Base-by-base conservation (phyloP, 2,329 filamentous ascomycete species). In the Alternaria tenuissima region DNA sequence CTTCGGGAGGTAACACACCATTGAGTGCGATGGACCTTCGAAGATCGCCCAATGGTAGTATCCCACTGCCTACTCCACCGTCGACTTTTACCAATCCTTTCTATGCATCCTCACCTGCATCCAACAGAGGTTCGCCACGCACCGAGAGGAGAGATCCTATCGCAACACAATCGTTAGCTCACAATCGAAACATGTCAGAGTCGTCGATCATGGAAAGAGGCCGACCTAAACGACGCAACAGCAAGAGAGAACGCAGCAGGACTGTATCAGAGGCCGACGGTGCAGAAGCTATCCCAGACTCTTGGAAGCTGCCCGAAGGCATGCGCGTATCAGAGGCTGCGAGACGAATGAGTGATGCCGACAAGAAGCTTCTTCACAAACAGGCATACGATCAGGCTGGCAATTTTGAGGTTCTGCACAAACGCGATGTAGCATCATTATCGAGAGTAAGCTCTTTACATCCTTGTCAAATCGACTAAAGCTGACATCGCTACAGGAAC, bases 401-500 rank as follows among this genome's bases (percentile, higher is more conserved):
- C 28, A 79, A 79, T 54, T 80, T 79, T 49, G 78, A 80, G 59
- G 73, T 80, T 20, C 68, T 80, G 32, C 75, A 77, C 58, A 76
- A 78, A 62, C 69, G 75, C 46, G 76, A 79, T 42, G 78, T 80
- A 34, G 65, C 74, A 52, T 80, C 81, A 18, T 82, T 93, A 5
- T 91, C 90, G 16, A 86, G 86, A 77, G 87, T 88, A 79, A 69
- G 81, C 49, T 32, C 34, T 26, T 53, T 43, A 36, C 30, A 8
- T 30, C 30, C 55, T 8, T 34, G 47, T 52, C 16, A 39, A 43
- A 5, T 30, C 18, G 39, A 26, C 18, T 28, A 20, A 56, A 54
- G 54, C 69, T 78, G 43, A 78, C 59, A 41, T n/a, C 7, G 8
- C 22, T 9, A 42, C 52, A 90, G 86, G 91, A 94, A 80, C 88